Conservation (phyloP, 2,329 filamentous ascomycete genomes). For the Septoria linicola region DNA sequence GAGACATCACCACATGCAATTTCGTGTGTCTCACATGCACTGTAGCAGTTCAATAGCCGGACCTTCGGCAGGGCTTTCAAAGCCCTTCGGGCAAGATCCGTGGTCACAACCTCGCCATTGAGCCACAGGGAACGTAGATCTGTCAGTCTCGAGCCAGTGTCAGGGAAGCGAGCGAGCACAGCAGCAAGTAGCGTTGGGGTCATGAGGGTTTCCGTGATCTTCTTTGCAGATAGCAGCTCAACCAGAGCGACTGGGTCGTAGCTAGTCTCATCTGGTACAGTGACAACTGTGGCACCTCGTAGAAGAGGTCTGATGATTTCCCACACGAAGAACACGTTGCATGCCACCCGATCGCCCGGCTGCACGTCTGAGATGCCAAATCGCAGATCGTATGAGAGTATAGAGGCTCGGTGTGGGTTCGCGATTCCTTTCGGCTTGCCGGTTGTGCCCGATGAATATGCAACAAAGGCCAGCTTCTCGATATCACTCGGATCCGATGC, state of each 20-base stretch:
- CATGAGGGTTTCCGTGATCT: constrained; percentile 78
- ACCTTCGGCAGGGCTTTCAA: constrained; percentile 66
- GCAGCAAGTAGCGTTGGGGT: constrained; percentile 76
- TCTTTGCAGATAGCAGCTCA: constrained; percentile 63
- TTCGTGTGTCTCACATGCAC: constrained; percentile 78
- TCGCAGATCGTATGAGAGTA: constrained; percentile 71
- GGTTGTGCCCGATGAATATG: constrained; percentile 75
- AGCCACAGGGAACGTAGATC: constrained; percentile 71
- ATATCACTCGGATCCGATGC: constrained; percentile 64
- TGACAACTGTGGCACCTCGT: constrained; percentile 72
- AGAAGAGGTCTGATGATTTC: constrained; percentile 76
- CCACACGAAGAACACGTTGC: constrained; percentile 86
- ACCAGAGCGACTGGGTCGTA: constrained; percentile 75
- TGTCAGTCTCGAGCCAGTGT: constrained; percentile 63
- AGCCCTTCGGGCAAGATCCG: constrained; percentile 69
- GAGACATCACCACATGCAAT: constrained; percentile 74
- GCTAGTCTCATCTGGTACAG: constrained; percentile 72
- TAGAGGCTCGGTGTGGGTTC: constrained; percentile 66
- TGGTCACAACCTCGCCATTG: constrained; percentile 79
- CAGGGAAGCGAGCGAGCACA: constrained; percentile 67
- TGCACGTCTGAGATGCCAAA: constrained; percentile 68
- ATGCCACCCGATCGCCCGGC: constrained; percentile 76
- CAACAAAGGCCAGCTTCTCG: constrained; percentile 74
- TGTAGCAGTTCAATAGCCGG: constrained; percentile 76
- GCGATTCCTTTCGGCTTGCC: constrained; percentile 80